A percentile compares a stretch with the other conserved stretches of the same genome.
Evolutionary conservation across 192 early-diverging fungal species (phyloP).

Genomic region (Martensiomyces pterosporus): DNA sequence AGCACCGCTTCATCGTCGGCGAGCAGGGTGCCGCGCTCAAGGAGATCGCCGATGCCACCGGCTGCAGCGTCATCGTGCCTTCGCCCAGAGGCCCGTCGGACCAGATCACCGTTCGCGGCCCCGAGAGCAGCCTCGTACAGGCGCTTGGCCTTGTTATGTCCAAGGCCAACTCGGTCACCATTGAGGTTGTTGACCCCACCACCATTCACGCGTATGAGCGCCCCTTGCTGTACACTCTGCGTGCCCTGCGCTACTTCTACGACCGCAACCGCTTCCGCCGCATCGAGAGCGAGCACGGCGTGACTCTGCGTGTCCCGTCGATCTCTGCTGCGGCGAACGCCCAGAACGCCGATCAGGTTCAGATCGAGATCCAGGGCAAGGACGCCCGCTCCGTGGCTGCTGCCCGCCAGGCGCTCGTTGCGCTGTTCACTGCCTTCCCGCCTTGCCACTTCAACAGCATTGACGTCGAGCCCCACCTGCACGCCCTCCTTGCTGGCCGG

Average conservation of each 20-base stretch:
- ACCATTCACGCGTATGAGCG: slow-evolving; percentile 50
- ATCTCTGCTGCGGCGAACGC: slow-evolving; percentile 25
- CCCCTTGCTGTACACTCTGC: slow-evolving; percentile 55
- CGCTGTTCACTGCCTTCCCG: slow-evolving; percentile 55
- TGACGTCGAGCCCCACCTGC: slow-evolving; percentile 74
- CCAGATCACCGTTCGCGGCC: slow-evolving; percentile 75
- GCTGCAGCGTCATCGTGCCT: slow-evolving; percentile 84
- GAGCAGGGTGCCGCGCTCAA: slow-evolving; percentile 69
- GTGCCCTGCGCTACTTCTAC: slow-evolving; percentile 73
- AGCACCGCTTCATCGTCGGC: slow-evolving; percentile 90
- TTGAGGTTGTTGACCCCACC: slow-evolving; percentile 70
- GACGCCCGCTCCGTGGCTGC: slow-evolving; percentile 56
- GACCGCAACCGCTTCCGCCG: slow-evolving; percentile 65
- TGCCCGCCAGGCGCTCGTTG: slow-evolving; percentile 55
- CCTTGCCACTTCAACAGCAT: slow-evolving; percentile 61
- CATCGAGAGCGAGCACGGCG: slow-evolving; percentile 70
- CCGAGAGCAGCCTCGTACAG: slow-evolving; percentile 58
- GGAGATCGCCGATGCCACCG: slow-evolving; percentile 82
- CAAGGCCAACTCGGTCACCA: slow-evolving; percentile 70
- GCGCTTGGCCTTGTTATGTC: slow-evolving; percentile 80
- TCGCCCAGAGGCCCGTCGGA: slow-evolving; percentile 65
- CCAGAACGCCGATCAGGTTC: slow-evolving; percentile 46
- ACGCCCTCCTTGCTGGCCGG: slow-evolving; percentile 62
- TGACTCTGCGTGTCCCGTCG: slow-evolving; percentile 57
- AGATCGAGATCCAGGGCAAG: slow-evolving; percentile 76